These are phyloP conservation scores for Calonectria multiphialidica DNA, from an alignment of 2,329 filamentous ascomycete genomes.

Conservation along the genomic window DNA sequence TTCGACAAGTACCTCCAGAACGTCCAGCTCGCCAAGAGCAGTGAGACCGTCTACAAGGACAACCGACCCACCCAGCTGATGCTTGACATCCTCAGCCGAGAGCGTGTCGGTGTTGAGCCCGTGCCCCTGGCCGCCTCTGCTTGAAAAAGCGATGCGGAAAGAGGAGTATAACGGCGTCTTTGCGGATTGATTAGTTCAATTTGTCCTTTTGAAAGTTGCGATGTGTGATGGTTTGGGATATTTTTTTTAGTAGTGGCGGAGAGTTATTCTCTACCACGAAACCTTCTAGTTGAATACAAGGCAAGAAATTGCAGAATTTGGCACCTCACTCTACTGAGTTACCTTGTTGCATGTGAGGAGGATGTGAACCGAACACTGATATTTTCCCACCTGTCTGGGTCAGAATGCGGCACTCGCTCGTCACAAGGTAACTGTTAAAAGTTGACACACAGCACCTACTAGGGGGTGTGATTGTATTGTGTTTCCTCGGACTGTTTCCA, in stretches of 20 bases:
- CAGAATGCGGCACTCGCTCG: neutral
- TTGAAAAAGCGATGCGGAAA: conserved; percentile 41
- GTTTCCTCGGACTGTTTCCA: neutral
- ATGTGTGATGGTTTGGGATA: conserved; percentile 12
- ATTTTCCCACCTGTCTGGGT: neutral
- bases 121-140: conserved; percentile 64
- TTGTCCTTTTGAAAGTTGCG: conserved; percentile 17
- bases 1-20: conserved; percentile 97
- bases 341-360: neutral
- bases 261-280: neutral
- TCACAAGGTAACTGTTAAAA: neutral
- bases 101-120: conserved; percentile 90
- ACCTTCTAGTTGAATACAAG: conserved; percentile 7
- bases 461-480: neutral
- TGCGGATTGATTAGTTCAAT: conserved; percentile 27
- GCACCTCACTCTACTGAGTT: neutral
- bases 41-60: conserved; percentile 82
- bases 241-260: neutral
- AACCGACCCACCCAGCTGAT: conserved; percentile 89
- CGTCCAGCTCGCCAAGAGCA: conserved; percentile 89
- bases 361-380: neutral
- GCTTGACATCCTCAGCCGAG: conserved; percentile 91
- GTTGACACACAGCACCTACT: too few species aligned
- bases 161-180: conserved; percentile 29
- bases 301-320: neutral